Conservation (phyloP, 495 filamentous ascomycete genomes). For the Cercophora newfieldiana region DNA sequence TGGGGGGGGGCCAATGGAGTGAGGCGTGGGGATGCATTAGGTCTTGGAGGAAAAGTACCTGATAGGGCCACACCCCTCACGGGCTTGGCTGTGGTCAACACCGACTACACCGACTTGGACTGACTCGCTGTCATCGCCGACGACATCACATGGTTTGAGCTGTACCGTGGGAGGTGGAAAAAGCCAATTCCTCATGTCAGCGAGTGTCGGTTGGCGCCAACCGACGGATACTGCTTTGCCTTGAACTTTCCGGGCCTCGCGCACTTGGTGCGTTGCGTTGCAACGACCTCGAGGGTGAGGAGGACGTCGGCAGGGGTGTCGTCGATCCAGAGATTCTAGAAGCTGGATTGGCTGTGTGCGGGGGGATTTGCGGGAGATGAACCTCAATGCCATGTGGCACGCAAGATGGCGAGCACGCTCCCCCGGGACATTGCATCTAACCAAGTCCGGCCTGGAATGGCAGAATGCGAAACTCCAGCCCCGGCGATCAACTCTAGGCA, state of each 20-base stretch:
- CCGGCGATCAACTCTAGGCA: neutral
- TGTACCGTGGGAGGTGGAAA: neutral
- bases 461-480: neutral
- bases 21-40: conserved; percentile 1
- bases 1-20: conserved; percentile 8
- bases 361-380: conserved; percentile 16
- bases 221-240: neutral
- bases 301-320: neutral
- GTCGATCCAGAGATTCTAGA: conserved; percentile 10
- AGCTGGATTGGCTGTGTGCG: conserved; percentile 11
- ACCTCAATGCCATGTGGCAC: conserved; percentile 16
- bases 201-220: neutral
- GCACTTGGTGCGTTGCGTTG: neutral
- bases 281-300: neutral
- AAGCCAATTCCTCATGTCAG: neutral
- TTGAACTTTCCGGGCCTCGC: neutral
- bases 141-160: neutral
- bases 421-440: neutral
- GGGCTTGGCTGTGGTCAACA: neutral
- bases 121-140: neutral
- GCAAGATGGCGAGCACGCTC: neutral
- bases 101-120: neutral
- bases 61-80: conserved; percentile 8
- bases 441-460: neutral
- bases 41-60: conserved; percentile 13